A percentile compares a stretch with the other conserved stretches of the same genome.
Evolutionary conservation across 768 basidiomycete species (phyloP).

Genomic region (Mycena galericulata): DNA sequence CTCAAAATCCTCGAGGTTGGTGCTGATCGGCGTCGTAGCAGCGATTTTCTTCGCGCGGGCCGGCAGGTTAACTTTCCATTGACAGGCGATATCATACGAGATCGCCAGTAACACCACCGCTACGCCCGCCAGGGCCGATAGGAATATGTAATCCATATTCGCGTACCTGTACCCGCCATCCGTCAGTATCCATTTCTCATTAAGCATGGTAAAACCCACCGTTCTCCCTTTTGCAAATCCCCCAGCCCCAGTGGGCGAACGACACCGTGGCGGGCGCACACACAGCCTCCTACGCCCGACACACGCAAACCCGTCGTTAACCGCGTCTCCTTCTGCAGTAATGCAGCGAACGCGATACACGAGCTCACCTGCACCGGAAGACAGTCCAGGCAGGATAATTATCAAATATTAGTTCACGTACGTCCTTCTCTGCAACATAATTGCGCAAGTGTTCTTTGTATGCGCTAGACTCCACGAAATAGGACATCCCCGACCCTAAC

Average conservation of each 20-base stretch:
- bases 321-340: slow-evolving; percentile 31
- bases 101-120: background rate
- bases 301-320: slow-evolving; percentile 13
- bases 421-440: background rate
- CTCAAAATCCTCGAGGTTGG: background rate
- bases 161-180: background rate
- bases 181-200: background rate
- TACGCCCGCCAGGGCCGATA: background rate
- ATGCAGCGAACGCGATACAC: background rate
- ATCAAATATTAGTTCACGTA: background rate
- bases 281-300: slow-evolving; percentile 22
- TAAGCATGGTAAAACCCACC: slow-evolving; percentile 19
- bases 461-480: background rate
- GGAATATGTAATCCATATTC: background rate
- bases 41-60: background rate
- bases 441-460: background rate
- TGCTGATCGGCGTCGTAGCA: background rate
- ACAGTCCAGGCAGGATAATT: too few species aligned
- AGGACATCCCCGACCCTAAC: background rate
- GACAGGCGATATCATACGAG: too few species aligned
- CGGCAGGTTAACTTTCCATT: background rate
- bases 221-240: slow-evolving; percentile 37
- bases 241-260: slow-evolving; percentile 41
- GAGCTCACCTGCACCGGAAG: too few species aligned
- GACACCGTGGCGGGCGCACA: slow-evolving; percentile 39